Evolutionary conservation across 441 rosid genomes (phyloP), one percentile per base, ranked within the genome.

Genomic region (Cnidoscolus chayamansa): DNA sequence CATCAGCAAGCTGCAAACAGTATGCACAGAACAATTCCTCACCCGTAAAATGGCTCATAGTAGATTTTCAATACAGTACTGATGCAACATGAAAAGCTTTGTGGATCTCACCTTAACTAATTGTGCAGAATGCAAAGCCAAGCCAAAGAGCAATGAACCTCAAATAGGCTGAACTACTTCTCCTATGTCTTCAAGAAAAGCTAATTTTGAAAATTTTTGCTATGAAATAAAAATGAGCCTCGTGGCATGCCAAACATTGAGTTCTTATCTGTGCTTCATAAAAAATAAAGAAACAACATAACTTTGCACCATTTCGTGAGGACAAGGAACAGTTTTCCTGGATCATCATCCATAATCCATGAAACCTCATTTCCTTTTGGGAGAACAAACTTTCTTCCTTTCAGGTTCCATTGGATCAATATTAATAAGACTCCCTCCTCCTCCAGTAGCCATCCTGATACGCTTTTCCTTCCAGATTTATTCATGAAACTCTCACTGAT

Each of bases 31-130:
- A 78, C 81, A 86, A 76, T 54, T 71, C 81, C 72, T 85, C 84
- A 67, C 72, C 76, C 53, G 83, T 87, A 66, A 80, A 85, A 73
- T 74, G 79, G 74, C 84, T 83, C 31, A 72, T 56, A 54, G 73
- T n/a, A 58, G 47, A 45, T 35, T 47, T 20, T 65, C 68, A 65
- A 65, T 70, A 79, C 86, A 64, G 75, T 47, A 45, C 76, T 58
- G 68, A 69, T 45, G 75, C 72, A 9, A 68, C 63, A 1, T 86
- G 81, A 43, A 63, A 68, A 58, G 82, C 75, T 76, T 76, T 87
- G 77, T 73, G 78, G 74, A 82, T 55, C 76, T 86, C 89, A 80
- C 89, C 86, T 6, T 75, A 72, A 75, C 88, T 86, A 64, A 88
- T 84, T 51, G 86, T 71, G 66, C 85, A 79, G 72, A 81, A 80